Base-by-base conservation (phyloP, 139 green algal genomes). In the Micromonas pusilla region DNA sequence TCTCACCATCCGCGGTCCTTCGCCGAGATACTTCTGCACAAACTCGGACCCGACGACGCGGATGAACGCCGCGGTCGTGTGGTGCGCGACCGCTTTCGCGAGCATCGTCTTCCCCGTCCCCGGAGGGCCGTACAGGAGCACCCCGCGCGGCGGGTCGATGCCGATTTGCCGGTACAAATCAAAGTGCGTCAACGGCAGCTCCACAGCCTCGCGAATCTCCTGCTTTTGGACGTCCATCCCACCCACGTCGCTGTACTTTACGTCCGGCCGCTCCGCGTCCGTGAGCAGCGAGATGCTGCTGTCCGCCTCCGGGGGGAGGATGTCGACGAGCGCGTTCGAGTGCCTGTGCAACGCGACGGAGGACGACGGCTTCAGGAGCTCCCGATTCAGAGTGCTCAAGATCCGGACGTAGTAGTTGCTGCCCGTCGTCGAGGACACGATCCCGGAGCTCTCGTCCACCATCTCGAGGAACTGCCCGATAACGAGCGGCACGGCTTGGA, bases 381-480 rank as follows among this genome's bases (percentile, higher is more conserved):
- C 96, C 13, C 96, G 83, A 83, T 99, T 97, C 36, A 98, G 86
- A 1, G 95, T 99, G 75, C 78, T 91, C 45, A 99, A 89, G 80
- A 99, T 97, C 54, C 94, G 87, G 0, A 98, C 93, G 63, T 96
- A 93, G 80, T 96, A 96, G 75, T 94, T 95, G 6, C 80, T 89
- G 37, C 91, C 93, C 2, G 95, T 99, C 0, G 96, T 99, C 20
- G 89, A 96, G n/a, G 93, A 92, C 28, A 99, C 93, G 66, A 99
- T 99, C 31, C 93, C 96, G 38, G 81, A 92, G 86, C 94, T 93
- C 19, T 87, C 86, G 81, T 98, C 94, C 37, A 99, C 90, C 95
- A 99, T 99, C 83, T 98, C 94, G 62, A 99, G 78, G 70, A 99
- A 99, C 81, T 99, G 96, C 1, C 96, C 96, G 70, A 99, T 99